Conservation (phyloP, 2,329 filamentous ascomycete genomes). For the Dactylellina parvicollis region DNA sequence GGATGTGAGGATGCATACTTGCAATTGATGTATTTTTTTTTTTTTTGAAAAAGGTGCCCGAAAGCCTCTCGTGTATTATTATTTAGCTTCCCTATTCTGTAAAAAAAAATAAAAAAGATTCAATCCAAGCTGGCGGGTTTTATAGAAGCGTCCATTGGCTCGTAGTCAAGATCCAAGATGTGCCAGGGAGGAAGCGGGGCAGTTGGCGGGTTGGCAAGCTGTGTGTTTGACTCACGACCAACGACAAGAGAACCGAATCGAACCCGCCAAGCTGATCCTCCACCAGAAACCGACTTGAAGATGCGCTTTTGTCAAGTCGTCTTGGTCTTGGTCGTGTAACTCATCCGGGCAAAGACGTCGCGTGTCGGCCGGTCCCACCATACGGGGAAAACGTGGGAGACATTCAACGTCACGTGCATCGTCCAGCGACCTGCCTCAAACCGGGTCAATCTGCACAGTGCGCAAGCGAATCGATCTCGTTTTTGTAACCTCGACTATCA, state of each 20-base stretch:
- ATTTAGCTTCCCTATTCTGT: not conserved
- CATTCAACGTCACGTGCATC: too few relatives aligned
- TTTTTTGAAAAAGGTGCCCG: not conserved
- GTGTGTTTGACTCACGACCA: constrained; percentile 32
- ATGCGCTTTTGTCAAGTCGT: not conserved
- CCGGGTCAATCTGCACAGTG: too few relatives aligned
- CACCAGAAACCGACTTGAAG: constrained; percentile 2
- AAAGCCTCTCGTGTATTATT: not conserved
- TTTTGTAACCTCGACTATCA: too few relatives aligned
- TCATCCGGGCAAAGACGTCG: not conserved
- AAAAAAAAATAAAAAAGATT: not conserved
- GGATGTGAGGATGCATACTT: constrained; percentile 41
- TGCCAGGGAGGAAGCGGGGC: constrained; percentile 17
- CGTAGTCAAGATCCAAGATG: not conserved
- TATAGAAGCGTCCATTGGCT: constrained; percentile 27
- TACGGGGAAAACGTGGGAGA: too few relatives aligned
- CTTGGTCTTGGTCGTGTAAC: not conserved
- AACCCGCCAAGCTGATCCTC: constrained; percentile 52
- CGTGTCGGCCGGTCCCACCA: constrained; percentile 3
- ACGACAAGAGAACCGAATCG: constrained; percentile 30
- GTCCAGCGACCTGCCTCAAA: too few relatives aligned
- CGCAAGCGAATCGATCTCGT: too few relatives aligned
- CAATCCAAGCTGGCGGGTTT: constrained; percentile 2
- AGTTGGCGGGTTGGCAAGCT: not conserved
- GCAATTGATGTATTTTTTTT: too few relatives aligned